These are phyloP conservation scores for Fusarium compactum DNA, from an alignment of 2,329 filamentous ascomycete genomes.

Conservation along the genomic window DNA sequence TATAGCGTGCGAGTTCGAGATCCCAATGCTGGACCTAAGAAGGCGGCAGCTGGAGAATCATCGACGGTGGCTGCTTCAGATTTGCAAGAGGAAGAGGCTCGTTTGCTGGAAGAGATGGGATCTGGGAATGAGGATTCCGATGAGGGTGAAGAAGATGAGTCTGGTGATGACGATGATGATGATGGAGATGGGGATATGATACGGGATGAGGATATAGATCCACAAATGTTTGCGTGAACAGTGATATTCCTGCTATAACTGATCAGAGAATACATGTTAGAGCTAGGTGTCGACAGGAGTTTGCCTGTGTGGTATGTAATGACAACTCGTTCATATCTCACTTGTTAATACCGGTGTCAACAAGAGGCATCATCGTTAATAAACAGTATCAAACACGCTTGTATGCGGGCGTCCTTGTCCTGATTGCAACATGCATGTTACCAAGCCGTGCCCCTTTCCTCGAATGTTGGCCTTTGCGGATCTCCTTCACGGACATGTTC, in stretches of 20 bases:
- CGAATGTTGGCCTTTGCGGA: no score
- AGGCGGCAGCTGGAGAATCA: slow-evolving; percentile 29
- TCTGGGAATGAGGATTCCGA: slow-evolving; percentile 47
- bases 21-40: slow-evolving; percentile 36
- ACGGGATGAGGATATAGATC: slow-evolving; percentile 1
- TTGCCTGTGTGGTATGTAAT: no score
- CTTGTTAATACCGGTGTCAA: neutral
- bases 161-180: slow-evolving; percentile 43
- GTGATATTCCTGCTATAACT: neutral
- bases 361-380: neutral
- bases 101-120: slow-evolving; percentile 42
- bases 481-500: no score
- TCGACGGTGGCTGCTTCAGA: slow-evolving; percentile 31
- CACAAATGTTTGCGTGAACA: neutral
- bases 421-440: accelerated
- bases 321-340: accelerated
- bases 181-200: slow-evolving; percentile 29
- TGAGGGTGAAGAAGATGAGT: slow-evolving; percentile 49
- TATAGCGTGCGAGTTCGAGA: slow-evolving; percentile 52
- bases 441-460: neutral
- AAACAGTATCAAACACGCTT: neutral
- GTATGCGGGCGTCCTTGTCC: neutral
- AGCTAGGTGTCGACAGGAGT: neutral
- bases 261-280: neutral
- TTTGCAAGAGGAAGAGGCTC: slow-evolving; percentile 43